These are phyloP conservation scores for Colletotrichum sp. DNA, from an alignment of 2,329 filamentous ascomycete genomes.

Conservation along the genomic window DNA sequence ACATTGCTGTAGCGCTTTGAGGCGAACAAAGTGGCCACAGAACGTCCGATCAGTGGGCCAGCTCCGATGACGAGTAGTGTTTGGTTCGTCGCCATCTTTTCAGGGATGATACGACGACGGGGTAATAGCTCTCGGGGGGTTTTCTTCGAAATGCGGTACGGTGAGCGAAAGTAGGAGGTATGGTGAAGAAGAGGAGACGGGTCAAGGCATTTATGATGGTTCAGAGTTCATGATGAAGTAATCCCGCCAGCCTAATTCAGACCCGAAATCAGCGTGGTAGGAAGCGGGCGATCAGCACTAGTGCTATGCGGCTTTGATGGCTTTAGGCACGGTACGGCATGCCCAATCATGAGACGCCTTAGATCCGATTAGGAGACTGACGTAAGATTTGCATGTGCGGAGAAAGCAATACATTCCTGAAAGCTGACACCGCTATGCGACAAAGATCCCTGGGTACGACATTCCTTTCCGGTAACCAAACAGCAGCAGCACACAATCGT, in stretches of 20 bases:
- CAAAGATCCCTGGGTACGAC: neutral
- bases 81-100: neutral
- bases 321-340: neutral
- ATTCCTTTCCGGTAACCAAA: neutral
- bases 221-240: neutral
- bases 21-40: neutral
- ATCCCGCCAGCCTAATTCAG: neutral
- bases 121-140: fast-evolving
- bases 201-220: neutral
- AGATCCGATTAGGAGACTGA: neutral
- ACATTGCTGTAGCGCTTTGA: slow-evolving; percentile 35
- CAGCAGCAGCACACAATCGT: neutral
- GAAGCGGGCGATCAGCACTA: neutral
- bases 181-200: neutral
- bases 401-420: neutral
- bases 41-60: neutral
- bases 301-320: neutral
- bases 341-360: neutral
- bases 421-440: neutral
- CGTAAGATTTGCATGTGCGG: neutral
- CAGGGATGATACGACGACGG: neutral
- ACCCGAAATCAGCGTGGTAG: neutral
- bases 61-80: slow-evolving; percentile 16
- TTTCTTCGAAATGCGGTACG: neutral
- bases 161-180: neutral